Evolutionary conservation across 495 filamentous ascomycete species (phyloP), one percentile per base, ranked within the genome.

Genomic region (Penicillium tannophilum): DNA sequence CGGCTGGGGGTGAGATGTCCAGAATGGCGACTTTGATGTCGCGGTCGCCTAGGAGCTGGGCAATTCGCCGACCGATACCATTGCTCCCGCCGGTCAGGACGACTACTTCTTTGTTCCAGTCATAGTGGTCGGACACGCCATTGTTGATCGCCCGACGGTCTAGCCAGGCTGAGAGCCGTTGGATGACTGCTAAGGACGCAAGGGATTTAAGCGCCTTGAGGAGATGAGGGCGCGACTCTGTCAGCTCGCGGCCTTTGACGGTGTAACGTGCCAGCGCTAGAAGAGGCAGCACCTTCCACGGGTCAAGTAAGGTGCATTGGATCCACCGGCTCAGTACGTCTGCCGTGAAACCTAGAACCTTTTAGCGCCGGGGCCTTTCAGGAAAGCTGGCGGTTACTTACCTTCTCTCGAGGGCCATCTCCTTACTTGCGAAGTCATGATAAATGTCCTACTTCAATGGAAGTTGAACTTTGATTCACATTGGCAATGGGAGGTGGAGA

Each of bases 71-170:
- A 10, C 89, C 88, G 62, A 91, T 90, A 0, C 88, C 89, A 50
- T 81, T 81, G 45, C 85, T 84, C 6, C 88, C 89, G 14, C 89
- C 89, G 0, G 88, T 91, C 47, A 91, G 77, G 19, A 91, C 72
- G 8, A 89, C 82, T 49, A 91, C 79, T 72, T 92, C 89, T 58
- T 80, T 78, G 31, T 77, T 70, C 86, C 88, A 91, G 74, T 88
- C 80, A 66, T 88, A 90, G 24, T 67, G 73, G 68, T 89, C 87
- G 17, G 61, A 64, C 20, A 70, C 71, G 73, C 79, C 84, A 63
- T 89, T 90, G 70, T 91, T 88, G 41, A 85, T 61, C 4, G 80
- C 80, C 5, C 74, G 69, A 19, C 71, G 66, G 49, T 83, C 84
- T 11, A 89, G 65, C 66, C 73, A 86, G 6, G 57, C 64, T 65